These are phyloP conservation scores for Cichorium intybus DNA, from an alignment of 140 eudicot species.

Conservation along the genomic window DNA sequence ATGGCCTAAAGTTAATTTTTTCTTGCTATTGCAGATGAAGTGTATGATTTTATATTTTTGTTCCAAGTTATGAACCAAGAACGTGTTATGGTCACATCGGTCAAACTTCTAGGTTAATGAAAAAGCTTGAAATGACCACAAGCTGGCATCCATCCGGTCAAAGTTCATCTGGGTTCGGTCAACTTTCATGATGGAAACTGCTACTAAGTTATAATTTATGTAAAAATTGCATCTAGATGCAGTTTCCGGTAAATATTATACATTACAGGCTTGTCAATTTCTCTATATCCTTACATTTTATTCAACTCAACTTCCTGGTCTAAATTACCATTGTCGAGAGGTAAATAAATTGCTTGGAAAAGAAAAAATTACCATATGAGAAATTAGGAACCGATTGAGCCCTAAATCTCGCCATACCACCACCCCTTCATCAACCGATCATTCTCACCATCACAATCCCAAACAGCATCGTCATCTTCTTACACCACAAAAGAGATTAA, in stretches of 20 bases:
- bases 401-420: too few relatives aligned
- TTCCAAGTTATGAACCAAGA: neutral
- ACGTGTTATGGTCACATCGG: neutral
- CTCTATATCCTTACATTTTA: constrained; percentile 89
- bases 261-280: constrained; percentile 76
- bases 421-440: too few relatives aligned
- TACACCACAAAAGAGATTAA: too few relatives aligned
- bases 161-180: neutral
- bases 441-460: too few relatives aligned
- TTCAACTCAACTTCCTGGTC: constrained; percentile 96
- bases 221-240: too few relatives aligned
- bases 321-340: constrained; percentile 96
- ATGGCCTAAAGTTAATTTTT: neutral
- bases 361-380: neutral
- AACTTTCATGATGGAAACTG: too few relatives aligned
- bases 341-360: constrained; percentile 36
- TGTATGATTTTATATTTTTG: neutral
- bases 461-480: too few relatives aligned
- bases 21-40: neutral
- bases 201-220: too few relatives aligned
- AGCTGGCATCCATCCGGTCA: constrained; percentile 7
- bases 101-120: constrained; percentile 7
- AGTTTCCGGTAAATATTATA: too few relatives aligned
- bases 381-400: too few relatives aligned
- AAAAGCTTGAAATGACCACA: constrained; percentile 7